Evolutionary conservation across 441 rosid species (phyloP).

Genomic region (Raphanus hybrid): DNA sequence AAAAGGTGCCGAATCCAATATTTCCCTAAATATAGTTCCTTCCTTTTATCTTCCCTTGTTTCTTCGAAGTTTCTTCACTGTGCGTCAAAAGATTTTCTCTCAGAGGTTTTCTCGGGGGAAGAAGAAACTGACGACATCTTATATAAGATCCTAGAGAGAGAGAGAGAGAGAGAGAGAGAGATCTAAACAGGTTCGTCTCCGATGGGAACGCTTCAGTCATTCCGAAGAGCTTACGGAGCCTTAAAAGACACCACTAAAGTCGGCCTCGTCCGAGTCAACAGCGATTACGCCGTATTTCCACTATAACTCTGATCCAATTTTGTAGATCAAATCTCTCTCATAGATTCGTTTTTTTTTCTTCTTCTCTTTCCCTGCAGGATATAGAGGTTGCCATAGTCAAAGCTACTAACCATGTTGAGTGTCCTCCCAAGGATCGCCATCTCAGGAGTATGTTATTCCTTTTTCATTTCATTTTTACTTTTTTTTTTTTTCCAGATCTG

Average conservation of each 20-base stretch:
- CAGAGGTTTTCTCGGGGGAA: slow-evolving; percentile 20
- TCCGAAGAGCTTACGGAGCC: slow-evolving; percentile 96
- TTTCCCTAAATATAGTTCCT: neutral
- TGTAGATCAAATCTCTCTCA: neutral
- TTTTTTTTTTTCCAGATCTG: too few relatives aligned
- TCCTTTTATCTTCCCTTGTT: neutral
- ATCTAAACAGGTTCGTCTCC: slow-evolving; percentile 44
- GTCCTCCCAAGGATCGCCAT: slow-evolving; percentile 50
- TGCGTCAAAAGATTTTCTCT: neutral
- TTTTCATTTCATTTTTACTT: neutral
- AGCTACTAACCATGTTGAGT: slow-evolving; percentile 96
- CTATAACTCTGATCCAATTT: neutral
- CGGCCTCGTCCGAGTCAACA: slow-evolving; percentile 97
- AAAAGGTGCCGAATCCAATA: neutral
- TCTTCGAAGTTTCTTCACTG: slow-evolving; percentile 15
- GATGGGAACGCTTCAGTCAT: slow-evolving; percentile 91
- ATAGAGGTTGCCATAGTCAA: slow-evolving; percentile 95
- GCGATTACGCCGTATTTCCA: slow-evolving; percentile 96
- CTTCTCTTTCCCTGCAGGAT: slow-evolving; percentile 54
- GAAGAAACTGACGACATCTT: too few relatives aligned
- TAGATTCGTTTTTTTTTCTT: neutral
- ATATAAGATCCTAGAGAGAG: neutral
- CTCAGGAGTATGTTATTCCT: too few relatives aligned
- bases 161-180: too few relatives aligned
- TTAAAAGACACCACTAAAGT: slow-evolving; percentile 96